Percentiles rank a stretch among this genome's conserved stretches.
Conservation (phyloP, 306 rosid species). For the Trifolium repens region DNA sequence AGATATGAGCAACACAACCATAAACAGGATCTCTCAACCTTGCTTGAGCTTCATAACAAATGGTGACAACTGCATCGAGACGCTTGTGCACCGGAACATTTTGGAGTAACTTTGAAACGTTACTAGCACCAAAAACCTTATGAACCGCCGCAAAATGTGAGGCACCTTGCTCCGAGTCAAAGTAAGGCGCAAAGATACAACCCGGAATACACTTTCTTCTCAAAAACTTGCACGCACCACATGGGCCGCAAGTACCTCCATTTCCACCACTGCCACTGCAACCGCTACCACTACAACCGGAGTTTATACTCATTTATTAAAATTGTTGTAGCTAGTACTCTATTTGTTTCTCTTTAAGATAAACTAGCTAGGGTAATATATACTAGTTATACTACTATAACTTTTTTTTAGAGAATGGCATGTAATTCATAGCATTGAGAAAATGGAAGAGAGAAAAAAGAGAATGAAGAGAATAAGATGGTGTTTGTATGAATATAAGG, state of each 20-base stretch:
- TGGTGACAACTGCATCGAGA: conserved; percentile 84
- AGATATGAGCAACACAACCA: conserved; percentile 94
- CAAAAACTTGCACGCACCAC: conserved; percentile 93
- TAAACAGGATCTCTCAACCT: conserved; percentile 86
- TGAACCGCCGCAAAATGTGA: conserved; percentile 93
- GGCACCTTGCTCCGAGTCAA: conserved; percentile 92
- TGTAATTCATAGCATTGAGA: neutral
- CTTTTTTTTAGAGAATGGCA: neutral
- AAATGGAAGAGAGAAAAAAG: neutral
- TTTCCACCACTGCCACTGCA: conserved; percentile 37
- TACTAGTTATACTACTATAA: neutral
- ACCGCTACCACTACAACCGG: conserved; percentile 46
- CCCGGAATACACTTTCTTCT: conserved; percentile 80
- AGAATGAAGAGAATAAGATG: conserved; percentile 10
- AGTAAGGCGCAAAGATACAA: conserved; percentile 91
- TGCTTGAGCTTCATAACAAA: conserved; percentile 92
- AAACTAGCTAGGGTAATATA: neutral
- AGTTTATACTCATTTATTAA: conserved; percentile 58
- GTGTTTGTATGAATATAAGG: conserved; percentile 45
- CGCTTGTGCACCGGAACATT: conserved; percentile 79
- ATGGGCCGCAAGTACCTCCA: conserved; percentile 63
- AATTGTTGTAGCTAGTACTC: neutral
- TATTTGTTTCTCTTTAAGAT: neutral
- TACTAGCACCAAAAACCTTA: conserved; percentile 93
- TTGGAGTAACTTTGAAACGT: conserved; percentile 82